Evolutionary conservation across 140 eudicot genomes (phyloP).

Genomic region (Senecio squalidus): DNA sequence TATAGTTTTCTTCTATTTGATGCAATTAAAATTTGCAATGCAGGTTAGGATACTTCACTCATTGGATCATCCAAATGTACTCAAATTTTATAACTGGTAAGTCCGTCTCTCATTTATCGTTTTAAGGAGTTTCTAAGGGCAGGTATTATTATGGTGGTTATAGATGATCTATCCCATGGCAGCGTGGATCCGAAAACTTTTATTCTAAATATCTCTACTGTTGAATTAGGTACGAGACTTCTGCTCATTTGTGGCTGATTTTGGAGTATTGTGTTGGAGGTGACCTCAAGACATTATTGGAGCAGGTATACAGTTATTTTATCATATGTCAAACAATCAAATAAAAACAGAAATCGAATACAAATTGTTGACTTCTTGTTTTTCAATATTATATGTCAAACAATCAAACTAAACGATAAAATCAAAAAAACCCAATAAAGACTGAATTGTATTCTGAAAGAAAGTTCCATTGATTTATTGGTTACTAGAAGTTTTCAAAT

Average conservation of each 20-base stretch:
- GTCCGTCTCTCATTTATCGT: no score
- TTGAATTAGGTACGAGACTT: slow-evolving; percentile 77
- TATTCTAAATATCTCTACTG: neutral
- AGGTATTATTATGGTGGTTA: slow-evolving; percentile 2
- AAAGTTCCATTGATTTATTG: neutral
- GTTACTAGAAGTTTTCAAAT: neutral
- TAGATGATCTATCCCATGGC: slow-evolving; percentile 9
- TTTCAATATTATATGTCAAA: neutral
- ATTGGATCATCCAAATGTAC: slow-evolving; percentile 78
- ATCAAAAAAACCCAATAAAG: neutral
- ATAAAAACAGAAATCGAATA: no score
- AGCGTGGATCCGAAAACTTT: neutral
- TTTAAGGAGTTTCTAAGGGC: neutral
- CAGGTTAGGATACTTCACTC: slow-evolving; percentile 90
- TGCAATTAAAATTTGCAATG: slow-evolving; percentile 11
- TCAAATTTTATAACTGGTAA: slow-evolving; percentile 83
- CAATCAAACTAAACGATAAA: neutral
- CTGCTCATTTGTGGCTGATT: slow-evolving; percentile 91
- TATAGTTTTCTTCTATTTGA: no score
- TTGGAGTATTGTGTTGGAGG: slow-evolving; percentile 98
- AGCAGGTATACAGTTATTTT: slow-evolving; percentile 45
- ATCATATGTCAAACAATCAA: neutral
- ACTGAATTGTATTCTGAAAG: neutral
- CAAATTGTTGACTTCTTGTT: neutral
- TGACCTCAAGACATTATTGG: slow-evolving; percentile 77